Evolutionary conservation across 2,329 filamentous ascomycete genomes (phyloP), one percentile per base, ranked within the genome.

Genomic region (Didymellaceae sp.): DNA sequence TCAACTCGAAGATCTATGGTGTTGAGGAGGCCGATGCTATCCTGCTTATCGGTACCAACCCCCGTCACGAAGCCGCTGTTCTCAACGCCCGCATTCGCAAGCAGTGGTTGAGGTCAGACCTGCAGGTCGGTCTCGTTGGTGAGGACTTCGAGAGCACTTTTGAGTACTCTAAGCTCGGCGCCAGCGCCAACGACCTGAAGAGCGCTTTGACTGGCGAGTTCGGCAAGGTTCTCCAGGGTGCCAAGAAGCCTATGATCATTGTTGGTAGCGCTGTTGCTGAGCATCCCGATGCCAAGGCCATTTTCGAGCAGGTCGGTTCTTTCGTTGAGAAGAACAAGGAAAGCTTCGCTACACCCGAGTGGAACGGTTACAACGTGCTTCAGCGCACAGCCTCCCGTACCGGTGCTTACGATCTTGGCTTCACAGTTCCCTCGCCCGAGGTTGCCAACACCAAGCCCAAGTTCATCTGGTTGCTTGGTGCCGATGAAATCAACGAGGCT

Each of bases 351-450:
- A 96, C 90, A 5, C 79, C 86, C 14, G 91, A 96, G 74, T 97
- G 95, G 91, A 94, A 96, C 74, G 94, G 93, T 54, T 99, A 93
- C 83, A 99, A 97, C 74, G 86, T 99, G 54, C 86, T 99, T 43
- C 94, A 99, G 78, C 87, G 93, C 59, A 89, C 91, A 56, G 94
- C 94, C 52, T 97, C 94, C 55, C 88, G 93, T 63, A 89, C 89
- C 28, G 94, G 91, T 72, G 94, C 94, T 54, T 99, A 91, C 72
- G 94, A 99, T 77, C 86, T 99, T 65, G 94, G 94, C 67, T 99
- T 97, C 77, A 90, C 90, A 26, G 87, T 91, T 11, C 90, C 92
- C 39, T 96, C 91, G 13, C 77, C 86, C 1, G 84, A 86, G 59
- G 90, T 96, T 57, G 89, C 92, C 28, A 82, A 90, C 72, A 93